phyloP scores from a whole-genome alignment of 2,329 filamentous ascomycete genomes.

The Geoglossum cookeanum region DNA sequence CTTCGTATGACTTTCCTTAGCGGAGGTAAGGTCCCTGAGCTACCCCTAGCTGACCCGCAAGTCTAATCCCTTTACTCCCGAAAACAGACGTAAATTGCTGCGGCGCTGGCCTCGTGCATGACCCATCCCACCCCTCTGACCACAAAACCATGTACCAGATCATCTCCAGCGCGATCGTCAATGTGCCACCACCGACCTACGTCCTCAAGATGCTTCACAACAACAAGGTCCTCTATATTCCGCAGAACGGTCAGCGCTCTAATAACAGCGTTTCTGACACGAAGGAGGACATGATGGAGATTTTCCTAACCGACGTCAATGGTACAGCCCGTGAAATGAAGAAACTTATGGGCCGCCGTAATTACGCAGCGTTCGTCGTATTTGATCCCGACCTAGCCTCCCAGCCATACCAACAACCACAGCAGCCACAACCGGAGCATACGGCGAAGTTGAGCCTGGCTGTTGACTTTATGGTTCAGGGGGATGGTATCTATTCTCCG shows the following conservation, averaged over 20 bases:
- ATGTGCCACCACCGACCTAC: conserved; percentile 66
- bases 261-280: conserved; percentile 64
- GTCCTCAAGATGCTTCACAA: conserved; percentile 90
- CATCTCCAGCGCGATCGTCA: conserved; percentile 82
- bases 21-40: conserved; percentile 37
- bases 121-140: conserved; percentile 74
- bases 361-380: conserved; percentile 84
- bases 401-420: conserved; percentile 19
- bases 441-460: conserved; percentile 58
- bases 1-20: conserved; percentile 94
- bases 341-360: conserved; percentile 80
- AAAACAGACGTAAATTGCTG: conserved; percentile 60
- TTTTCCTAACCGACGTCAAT: conserved; percentile 85
- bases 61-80: conserved; percentile 4
- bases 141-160: conserved; percentile 99
- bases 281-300: conserved; percentile 99
- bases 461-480: conserved; percentile 93
- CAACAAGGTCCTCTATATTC: conserved; percentile 81
- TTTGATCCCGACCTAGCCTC: conserved; percentile 71
- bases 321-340: conserved; percentile 69
- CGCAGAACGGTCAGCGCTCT: conserved; percentile 60
- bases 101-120: conserved; percentile 84
- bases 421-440: conserved; percentile 20
- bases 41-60: not conserved
- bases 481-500: conserved; percentile 58